Evolutionary conservation across 2,329 filamentous ascomycete species (phyloP).

Genomic region (Thielaviopsis ethacetica): DNA sequence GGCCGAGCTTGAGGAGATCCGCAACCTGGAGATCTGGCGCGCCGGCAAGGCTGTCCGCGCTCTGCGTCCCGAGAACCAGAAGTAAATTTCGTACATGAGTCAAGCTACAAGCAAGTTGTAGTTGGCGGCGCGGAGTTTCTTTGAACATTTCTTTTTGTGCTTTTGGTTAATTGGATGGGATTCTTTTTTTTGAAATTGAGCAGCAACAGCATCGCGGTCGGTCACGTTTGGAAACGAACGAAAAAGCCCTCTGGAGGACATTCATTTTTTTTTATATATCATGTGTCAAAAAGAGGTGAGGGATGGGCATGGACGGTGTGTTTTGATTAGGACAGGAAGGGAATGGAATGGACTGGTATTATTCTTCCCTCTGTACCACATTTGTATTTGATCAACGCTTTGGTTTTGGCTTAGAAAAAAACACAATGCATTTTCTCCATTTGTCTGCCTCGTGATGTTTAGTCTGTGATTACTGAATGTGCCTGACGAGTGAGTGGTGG

Average conservation of each 20-base stretch:
- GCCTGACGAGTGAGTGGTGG: neutral
- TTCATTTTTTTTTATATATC: neutral
- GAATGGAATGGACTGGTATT: neutral
- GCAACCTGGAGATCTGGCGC: conserved; percentile 95
- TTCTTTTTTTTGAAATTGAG: conserved; percentile 2
- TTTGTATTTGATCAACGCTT: conserved; percentile 11
- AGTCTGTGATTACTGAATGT: neutral
- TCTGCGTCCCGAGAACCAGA: conserved; percentile 76
- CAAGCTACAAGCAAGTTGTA: neutral
- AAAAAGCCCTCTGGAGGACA: neutral
- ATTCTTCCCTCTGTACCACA: conserved; percentile 10
- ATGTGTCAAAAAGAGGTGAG: neutral
- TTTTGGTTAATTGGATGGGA: neutral
- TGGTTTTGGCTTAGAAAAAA: conserved; percentile 10
- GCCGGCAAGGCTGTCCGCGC: conserved; percentile 91
- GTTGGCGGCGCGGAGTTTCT: neutral
- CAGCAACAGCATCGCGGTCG: conserved; percentile 10
- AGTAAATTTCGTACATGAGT: conserved; percentile 32
- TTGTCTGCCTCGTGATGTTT: neutral
- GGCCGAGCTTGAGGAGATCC: conserved; percentile 97
- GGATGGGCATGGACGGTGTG: conserved; percentile 1
- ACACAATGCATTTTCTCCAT: conserved; percentile 1
- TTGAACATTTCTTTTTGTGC: conserved; percentile 2
- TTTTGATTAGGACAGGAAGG: conserved; percentile 7
- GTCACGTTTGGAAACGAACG: neutral